These are phyloP conservation scores for Coemansia aciculifera DNA, from an alignment of 192 early-diverging fungal genomes.

Conservation along the genomic window DNA sequence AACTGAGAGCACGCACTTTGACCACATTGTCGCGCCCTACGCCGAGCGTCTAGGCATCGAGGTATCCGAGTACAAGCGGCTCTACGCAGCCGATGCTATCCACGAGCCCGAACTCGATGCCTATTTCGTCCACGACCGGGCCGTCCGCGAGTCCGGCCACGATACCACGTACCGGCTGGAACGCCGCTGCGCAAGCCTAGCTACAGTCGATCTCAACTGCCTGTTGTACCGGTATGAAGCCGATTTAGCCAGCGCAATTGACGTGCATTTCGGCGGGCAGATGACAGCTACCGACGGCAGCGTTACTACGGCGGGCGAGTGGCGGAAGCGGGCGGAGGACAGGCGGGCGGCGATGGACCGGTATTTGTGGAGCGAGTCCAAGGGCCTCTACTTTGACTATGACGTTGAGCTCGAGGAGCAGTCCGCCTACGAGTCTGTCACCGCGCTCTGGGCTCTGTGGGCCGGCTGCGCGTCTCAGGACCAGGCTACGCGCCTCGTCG, in stretches of 20 bases:
- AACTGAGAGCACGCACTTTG: constrained; percentile 90
- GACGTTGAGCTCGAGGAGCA: constrained; percentile 69
- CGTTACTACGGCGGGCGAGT: constrained; percentile 56
- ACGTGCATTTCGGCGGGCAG: constrained; percentile 59
- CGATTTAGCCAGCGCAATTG: constrained; percentile 79
- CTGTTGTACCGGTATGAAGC: constrained; percentile 96
- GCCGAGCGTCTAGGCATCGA: constrained; percentile 65
- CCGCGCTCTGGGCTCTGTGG: constrained; percentile 92
- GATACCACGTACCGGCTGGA: constrained; percentile 96
- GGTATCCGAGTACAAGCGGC: constrained; percentile 70
- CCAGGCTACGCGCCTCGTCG: constrained; percentile 78
- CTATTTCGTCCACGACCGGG: constrained; percentile 97
- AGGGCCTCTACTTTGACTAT: constrained; percentile 87
- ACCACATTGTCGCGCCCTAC: constrained; percentile 82
- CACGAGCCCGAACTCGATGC: constrained; percentile 83
- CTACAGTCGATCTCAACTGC: constrained; percentile 90
- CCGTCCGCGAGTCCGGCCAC: constrained; percentile 95
- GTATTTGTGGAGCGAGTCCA: constrained; percentile 82
- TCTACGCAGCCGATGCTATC: constrained; percentile 70
- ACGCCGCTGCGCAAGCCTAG: constrained; percentile 83
- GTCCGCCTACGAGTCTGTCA: constrained; percentile 84
- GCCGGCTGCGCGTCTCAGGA: constrained; percentile 71
- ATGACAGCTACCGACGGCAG: constrained; percentile 43
- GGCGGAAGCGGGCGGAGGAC: constrained; percentile 64
- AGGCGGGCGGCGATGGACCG: constrained; percentile 69